Base-by-base conservation (phyloP, 1,284 basidiomycete species). In the Quambalaria eucalypti region DNA sequence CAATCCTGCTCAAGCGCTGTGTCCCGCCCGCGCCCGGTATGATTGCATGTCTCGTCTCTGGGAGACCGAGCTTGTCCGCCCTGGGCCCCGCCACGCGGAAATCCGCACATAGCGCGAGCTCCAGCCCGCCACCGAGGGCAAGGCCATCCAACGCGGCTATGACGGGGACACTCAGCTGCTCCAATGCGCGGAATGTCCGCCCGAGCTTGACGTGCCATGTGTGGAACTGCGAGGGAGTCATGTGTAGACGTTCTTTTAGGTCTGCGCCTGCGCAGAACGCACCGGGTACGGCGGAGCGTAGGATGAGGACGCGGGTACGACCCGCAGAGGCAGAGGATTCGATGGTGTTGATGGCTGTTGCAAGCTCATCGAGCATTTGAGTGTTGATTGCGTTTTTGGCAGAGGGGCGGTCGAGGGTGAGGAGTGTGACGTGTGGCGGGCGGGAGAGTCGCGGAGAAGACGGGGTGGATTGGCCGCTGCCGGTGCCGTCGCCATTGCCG, bases 81-180 rank as follows among this genome's bases (percentile, higher is more conserved):
- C 78, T 77, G 60, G 77, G 74, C 0, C 80, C 83, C 55, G 87
- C 90, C 19, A 92, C 85, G 16, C 91, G 82, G 62, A 96, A 77
- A 78, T 95, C 91, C 77, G 88, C 91, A 1, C 87, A 86, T 52
- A 95, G 80, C 54, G 85, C 82, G 53, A 95, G 78, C 76, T 96
- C 91, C 29, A 92, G 80, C 1, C 91, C 91, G 25, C 91, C 91
- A 8, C 91, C 91, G 6, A 96, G 81, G 1, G 91, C 90, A 28
- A 88, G 87, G 0, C 92, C 92, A 70, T 95, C 91, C 50, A 96
- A 87, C 4, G 90, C 88, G 14, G 88, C 88, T 54, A 96, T 86
- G 7, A 88, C 91, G 1, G 91, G 91, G 78, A 92, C 82, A 14
- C 87, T 85, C 23, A 95, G 79, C 38, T 80, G 80, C 76, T 91